Evolutionary conservation across 139 green algal species (phyloP).

Genomic region (Chlamydomonas applanata): DNA sequence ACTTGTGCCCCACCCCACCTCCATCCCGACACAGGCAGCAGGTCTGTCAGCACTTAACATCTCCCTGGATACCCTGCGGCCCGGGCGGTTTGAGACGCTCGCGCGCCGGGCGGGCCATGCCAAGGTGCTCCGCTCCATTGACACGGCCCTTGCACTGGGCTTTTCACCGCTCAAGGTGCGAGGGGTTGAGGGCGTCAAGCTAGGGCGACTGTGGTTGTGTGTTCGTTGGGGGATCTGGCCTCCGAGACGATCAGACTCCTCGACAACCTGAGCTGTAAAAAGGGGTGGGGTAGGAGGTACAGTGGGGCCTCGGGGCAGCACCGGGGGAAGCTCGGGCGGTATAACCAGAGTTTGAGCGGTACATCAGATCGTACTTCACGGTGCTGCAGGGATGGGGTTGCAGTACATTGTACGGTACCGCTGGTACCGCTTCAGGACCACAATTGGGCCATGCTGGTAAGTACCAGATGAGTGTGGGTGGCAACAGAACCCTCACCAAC

Average conservation of each 20-base stretch:
- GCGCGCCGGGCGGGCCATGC: constrained; percentile 78
- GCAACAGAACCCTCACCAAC: no score
- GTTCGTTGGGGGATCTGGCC: neutral
- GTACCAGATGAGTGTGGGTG: no score
- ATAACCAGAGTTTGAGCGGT: neutral
- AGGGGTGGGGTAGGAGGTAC: no score
- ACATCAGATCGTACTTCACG: neutral
- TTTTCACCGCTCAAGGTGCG: constrained; percentile 84
- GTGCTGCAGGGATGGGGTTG: neutral
- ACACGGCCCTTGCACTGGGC: constrained; percentile 72
- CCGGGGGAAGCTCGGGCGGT: neutral
- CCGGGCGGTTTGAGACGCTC: constrained; percentile 86
- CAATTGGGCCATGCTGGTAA: neutral
- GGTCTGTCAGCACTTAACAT: constrained; percentile 92
- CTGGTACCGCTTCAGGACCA: neutral
- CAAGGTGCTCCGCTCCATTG: constrained; percentile 77
- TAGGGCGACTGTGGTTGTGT: no score
- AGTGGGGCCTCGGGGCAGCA: no score
- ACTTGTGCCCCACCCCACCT: no score
- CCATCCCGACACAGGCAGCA: constrained; percentile 13
- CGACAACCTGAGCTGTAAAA: no score
- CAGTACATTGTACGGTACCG: neutral
- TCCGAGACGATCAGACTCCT: no score
- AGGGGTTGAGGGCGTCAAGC: no score
- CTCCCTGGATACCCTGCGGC: constrained; percentile 88